Percentiles rank a stretch among this genome's conserved stretches.
Conservation (phyloP, 2,329 filamentous ascomycete genomes). For the Teratosphaeria pseudoeucalypti region DNA sequence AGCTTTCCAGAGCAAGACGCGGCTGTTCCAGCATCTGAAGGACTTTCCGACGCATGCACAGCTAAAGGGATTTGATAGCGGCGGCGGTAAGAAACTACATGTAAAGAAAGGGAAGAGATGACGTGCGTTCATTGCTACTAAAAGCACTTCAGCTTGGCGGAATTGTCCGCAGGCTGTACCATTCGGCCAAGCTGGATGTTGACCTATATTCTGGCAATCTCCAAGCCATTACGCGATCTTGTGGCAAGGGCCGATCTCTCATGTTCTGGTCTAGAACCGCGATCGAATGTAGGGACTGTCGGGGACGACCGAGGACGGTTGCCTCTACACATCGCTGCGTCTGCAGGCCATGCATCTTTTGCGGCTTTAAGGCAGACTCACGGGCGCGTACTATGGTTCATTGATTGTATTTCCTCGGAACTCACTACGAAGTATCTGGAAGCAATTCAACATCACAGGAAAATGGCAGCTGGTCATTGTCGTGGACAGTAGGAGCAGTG, state of each 20-base stretch:
- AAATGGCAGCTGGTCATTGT: neutral
- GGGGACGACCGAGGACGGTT: neutral
- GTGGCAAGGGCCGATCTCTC: neutral
- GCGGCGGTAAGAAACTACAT: conserved; percentile 18
- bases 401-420: neutral
- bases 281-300: neutral
- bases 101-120: conserved; percentile 21
- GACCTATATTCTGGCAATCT: neutral
- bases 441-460: neutral
- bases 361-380: neutral
- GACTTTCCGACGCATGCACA: conserved; percentile 43
- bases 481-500: neutral
- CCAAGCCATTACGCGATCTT: neutral
- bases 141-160: neutral
- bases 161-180: too few relatives aligned
- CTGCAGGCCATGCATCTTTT: neutral
- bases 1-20: conserved; percentile 62
- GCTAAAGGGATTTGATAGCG: conserved; percentile 18
- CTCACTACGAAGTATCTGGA: neutral
- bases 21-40: conserved; percentile 64
- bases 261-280: neutral
- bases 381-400: neutral
- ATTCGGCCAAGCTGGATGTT: too few relatives aligned
- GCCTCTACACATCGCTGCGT: neutral
- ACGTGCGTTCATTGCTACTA: neutral